Base-by-base conservation (phyloP, 1,284 basidiomycete genomes). In the Porodaedalea pini region DNA sequence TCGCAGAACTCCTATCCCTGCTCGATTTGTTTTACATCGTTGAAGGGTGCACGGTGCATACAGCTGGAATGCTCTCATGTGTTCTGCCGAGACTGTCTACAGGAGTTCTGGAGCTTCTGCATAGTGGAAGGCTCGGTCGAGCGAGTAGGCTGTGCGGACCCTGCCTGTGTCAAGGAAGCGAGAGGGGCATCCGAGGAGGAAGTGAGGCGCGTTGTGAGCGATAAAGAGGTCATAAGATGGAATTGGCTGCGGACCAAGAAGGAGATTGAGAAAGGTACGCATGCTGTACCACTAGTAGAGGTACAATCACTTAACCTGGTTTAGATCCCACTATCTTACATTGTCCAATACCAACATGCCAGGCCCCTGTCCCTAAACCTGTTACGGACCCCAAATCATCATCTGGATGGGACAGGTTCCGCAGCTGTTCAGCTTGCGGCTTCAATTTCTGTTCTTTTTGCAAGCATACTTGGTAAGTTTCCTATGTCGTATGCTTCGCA, bases 361-460 rank as follows among this genome's bases (percentile, higher is more conserved):
- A 92, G 67, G 75, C 78, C 7, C 79, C 85, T 11, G 84, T 92
- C 3, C 73, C 77, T 31, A 81, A 77, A 64, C 80, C 83, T 3
- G 62, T 64, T 41, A 68, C 67, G 17, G 61, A 59, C 45, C 66
- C 69, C 4, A 78, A 83, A 25, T 77, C 81, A 23, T 81, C 79
- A 17, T 77, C 81, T 2, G 80, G 80, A 11, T 90, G 85, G 80
- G 82, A 81, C 44, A 75, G 82, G 59, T 73, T 92, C 21, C 79
- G 90, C 51, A 82, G 80, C 37, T 92, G 90, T 62, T 67, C 76
- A 1, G 67, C 72, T 29, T 92, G 90, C 66, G 76, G 73, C 10
- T 90, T 81, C 68, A 82, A 81, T 1, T 89, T 90, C 66, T 90
- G 88, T 67, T 78, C 81, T 2, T 85, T 87, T 62, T 92, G 90